Conservation (phyloP, 495 filamentous ascomycete genomes). For the Astrocystis sublimbata region DNA sequence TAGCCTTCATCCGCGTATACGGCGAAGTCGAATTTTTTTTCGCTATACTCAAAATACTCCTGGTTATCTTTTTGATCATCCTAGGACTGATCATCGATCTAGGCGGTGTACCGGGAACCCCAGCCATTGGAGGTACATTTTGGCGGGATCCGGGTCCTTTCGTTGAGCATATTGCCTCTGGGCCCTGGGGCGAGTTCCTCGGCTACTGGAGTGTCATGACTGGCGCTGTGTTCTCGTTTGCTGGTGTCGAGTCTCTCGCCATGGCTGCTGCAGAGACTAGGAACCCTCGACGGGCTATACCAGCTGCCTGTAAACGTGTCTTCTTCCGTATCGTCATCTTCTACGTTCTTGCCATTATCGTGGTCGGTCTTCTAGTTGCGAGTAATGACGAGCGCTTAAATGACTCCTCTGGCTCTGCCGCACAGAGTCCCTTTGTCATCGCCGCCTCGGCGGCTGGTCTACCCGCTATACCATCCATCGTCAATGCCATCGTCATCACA, state of each 20-base stretch:
- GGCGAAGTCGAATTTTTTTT: conserved; percentile 60
- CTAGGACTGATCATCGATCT: conserved; percentile 55
- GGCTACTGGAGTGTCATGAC: conserved; percentile 63
- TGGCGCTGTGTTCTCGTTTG: conserved; percentile 60
- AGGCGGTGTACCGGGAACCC: conserved; percentile 58
- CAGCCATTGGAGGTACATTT: conserved; percentile 45
- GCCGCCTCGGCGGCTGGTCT: conserved; percentile 68
- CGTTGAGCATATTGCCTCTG: conserved; percentile 46
- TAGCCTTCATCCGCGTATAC: conserved; percentile 56
- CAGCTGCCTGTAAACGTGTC: conserved; percentile 51
- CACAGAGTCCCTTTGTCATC: conserved; percentile 73
- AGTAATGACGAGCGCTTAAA: conserved; percentile 60
- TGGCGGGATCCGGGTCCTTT: conserved; percentile 57
- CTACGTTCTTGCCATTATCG: conserved; percentile 60
- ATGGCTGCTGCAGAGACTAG: conserved; percentile 65
- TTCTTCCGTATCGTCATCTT: conserved; percentile 57
- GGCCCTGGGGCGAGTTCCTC: conserved; percentile 39
- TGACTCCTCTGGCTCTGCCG: conserved; percentile 48
- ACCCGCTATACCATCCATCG: conserved; percentile 59
- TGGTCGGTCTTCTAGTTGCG: conserved; percentile 67
- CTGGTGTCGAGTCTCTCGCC: conserved; percentile 58
- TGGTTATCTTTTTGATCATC: conserved; percentile 55
- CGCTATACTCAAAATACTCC: conserved; percentile 58
- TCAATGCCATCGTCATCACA: conserved; percentile 69
- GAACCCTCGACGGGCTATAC: conserved; percentile 55